Evolutionary conservation across 805 yeast species (phyloP).

Genomic region (Candida loeiensis): DNA sequence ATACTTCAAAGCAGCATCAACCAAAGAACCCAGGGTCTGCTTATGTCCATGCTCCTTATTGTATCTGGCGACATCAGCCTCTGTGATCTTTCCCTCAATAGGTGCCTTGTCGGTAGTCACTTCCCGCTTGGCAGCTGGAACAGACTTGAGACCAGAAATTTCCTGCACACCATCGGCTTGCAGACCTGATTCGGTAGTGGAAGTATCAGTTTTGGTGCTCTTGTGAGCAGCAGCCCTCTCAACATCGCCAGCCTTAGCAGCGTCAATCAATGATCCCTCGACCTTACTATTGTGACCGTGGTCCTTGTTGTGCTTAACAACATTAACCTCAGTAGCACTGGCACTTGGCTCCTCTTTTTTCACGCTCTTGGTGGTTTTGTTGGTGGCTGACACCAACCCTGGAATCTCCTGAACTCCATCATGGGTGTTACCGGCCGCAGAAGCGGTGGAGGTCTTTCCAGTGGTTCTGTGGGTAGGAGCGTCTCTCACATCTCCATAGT

Average conservation of each 20-base stretch:
- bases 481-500: slow-evolving; percentile 15
- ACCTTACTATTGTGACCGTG: slow-evolving; percentile 20
- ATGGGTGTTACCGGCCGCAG: background rate
- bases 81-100: slow-evolving; percentile 14
- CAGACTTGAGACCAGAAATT: background rate
- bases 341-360: background rate
- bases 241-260: slow-evolving; percentile 19
- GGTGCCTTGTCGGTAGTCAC: background rate
- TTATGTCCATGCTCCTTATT: slow-evolving; percentile 26
- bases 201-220: background rate
- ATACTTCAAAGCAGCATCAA: slow-evolving; percentile 14
- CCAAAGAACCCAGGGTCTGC: slow-evolving; percentile 19
- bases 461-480: slow-evolving; percentile 12
- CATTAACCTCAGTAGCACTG: slow-evolving; percentile 20
- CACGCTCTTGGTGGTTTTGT: slow-evolving; percentile 1
- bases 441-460: background rate
- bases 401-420: slow-evolving; percentile 19
- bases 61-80: slow-evolving; percentile 23
- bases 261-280: slow-evolving; percentile 24
- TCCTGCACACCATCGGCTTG: slow-evolving; percentile 1
- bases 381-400: slow-evolving; percentile 14
- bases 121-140: background rate
- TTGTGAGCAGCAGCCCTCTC: slow-evolving; percentile 17
- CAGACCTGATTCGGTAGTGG: background rate
- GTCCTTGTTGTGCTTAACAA: slow-evolving; percentile 26